Base-by-base conservation (phyloP, 2,329 filamentous ascomycete species). In the Epicoccum sorghinum region DNA sequence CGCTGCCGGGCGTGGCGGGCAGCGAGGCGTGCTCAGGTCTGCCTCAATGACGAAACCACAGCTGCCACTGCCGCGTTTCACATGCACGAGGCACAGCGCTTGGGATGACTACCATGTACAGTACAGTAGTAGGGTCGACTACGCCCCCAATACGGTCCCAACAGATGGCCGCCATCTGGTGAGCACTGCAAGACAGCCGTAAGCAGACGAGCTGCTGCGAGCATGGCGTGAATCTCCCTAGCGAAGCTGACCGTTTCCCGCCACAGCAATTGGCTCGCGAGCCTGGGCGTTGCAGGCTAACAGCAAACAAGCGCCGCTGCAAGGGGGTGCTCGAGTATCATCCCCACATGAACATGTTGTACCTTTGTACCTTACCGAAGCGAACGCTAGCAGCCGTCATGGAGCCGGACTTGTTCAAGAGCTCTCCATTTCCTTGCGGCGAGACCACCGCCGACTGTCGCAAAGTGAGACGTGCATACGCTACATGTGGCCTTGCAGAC, bases 341-440 rank as follows among this genome's bases (percentile, higher is more conserved):
- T 72, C 67, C 70, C 70, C 71, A 62, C 47, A 60, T 55, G 48
- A 57, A 30, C 45, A 57, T 68, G 52, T 63, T 61, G 65, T 70
- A 66, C 63, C 65, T 71, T 63, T 70, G 71, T 74, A 74, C 71
- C 71, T 74, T 74, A 62, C 71, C 61, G 71, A 73, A 74, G 70
- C 71, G 71, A 74, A 72, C 57, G 59, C 67, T 67, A 70, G 60
- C 63, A 66, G 60, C 63, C 59, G 61, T 60, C 49, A 29, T 60
- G 52, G 47, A 55, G 43, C 59, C 59, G 60, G 58, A 37, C 45
- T 45, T 58, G 35, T 36, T 36, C 36, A 23, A n/a, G 32, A 27
- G 24, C 41, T 30, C 6, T 27, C 22, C n/a, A 18, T 22, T 27
- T 7, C 12, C 22, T 42, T n/a, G 39, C 25, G 41, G 24, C 39